phyloP scores from a whole-genome alignment of 306 rosid genomes.

The Prunus campanulata region DNA sequence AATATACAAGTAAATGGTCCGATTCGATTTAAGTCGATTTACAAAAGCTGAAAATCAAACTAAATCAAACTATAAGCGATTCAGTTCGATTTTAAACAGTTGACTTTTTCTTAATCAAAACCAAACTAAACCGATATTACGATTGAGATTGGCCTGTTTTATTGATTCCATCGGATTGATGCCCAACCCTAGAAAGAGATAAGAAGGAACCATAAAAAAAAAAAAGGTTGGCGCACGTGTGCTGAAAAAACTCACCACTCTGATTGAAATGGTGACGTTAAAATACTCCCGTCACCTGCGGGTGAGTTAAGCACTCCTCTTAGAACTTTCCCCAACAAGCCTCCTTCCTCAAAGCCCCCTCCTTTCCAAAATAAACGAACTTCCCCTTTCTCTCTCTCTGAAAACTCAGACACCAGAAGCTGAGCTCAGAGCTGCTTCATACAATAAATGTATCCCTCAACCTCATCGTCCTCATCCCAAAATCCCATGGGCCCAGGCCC shows the following conservation, averaged over 20 bases:
- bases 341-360: background rate
- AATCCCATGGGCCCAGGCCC: constrained; percentile 33
- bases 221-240: background rate
- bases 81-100: no score
- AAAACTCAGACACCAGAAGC: background rate
- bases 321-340: constrained; percentile 17
- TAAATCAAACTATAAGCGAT: no score
- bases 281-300: constrained; percentile 13
- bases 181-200: background rate
- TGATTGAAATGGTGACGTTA: background rate
- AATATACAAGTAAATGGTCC: no score
- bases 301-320: constrained; percentile 1
- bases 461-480: constrained; percentile 44
- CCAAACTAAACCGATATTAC: no score
- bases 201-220: background rate
- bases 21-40: no score
- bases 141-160: no score
- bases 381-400: background rate
- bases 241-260: background rate
- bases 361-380: background rate
- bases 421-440: background rate
- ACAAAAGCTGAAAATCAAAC: no score
- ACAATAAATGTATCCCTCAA: constrained; percentile 40
- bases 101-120: no score
- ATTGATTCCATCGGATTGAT: no score